Evolutionary conservation across 2,329 filamentous ascomycete genomes (phyloP).

Genomic region (Parascedosporium putredinis): DNA sequence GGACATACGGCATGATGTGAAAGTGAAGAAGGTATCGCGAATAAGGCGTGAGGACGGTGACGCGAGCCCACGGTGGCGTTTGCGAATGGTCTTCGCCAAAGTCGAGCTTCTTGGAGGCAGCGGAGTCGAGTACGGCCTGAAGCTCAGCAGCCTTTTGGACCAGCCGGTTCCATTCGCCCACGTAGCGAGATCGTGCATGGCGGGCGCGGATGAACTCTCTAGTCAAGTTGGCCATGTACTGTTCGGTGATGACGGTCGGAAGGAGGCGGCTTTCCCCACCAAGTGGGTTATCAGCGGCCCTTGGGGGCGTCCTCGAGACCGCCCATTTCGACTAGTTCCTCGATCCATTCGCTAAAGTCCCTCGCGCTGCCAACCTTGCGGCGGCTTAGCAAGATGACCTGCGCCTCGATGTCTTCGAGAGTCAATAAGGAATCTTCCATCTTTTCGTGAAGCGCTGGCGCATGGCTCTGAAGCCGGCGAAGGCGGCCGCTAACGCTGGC

Average conservation of each 20-base stretch:
- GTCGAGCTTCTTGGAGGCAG: slow-evolving; percentile 68
- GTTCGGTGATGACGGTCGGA: slow-evolving; percentile 80
- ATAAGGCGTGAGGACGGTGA: slow-evolving; percentile 64
- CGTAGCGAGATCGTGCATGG: slow-evolving; percentile 73
- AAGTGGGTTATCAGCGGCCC: slow-evolving; percentile 26
- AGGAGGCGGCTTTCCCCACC: slow-evolving; percentile 35
- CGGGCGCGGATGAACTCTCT: slow-evolving; percentile 70
- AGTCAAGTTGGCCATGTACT: slow-evolving; percentile 85
- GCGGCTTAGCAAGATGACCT: slow-evolving; percentile 67
- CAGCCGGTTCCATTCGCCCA: slow-evolving; percentile 75
- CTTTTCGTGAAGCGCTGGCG: slow-evolving; percentile 75
- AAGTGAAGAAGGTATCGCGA: slow-evolving; percentile 71
- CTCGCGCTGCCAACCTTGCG: slow-evolving; percentile 69
- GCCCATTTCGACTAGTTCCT: slow-evolving; percentile 74
- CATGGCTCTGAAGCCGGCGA: slow-evolving; percentile 64
- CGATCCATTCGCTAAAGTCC: slow-evolving; percentile 87
- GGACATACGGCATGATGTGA: slow-evolving; percentile 58
- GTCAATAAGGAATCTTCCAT: slow-evolving; percentile 74
- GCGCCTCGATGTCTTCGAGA: slow-evolving; percentile 70
- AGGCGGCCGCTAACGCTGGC: slow-evolving; percentile 67
- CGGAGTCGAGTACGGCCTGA: slow-evolving; percentile 76
- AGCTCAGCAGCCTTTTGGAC: slow-evolving; percentile 63
- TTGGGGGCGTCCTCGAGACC: slow-evolving; percentile 53
- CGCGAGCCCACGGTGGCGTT: slow-evolving; percentile 40
- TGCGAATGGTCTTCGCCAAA: slow-evolving; percentile 52